Evolutionary conservation across 2,329 filamentous ascomycete genomes (phyloP), one percentile per base, ranked within the genome.

Genomic region (Fonsecaea nubica): DNA sequence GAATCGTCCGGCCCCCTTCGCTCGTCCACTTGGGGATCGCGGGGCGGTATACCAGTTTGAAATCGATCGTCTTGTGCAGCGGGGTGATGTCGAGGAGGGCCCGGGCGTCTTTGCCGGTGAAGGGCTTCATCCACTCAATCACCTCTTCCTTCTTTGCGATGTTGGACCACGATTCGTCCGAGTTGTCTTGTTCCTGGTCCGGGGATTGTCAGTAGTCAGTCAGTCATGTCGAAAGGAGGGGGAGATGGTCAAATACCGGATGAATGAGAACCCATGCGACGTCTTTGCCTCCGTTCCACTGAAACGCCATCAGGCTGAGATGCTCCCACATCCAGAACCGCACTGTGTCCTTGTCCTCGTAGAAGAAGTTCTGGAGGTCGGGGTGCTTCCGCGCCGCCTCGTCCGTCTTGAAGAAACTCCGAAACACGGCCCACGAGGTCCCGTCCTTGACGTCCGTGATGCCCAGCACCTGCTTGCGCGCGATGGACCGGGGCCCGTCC

Each of bases 201-300:
- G 5, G 13, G 36, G 36, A 2, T 25, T 12, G 13, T 38, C 36
- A 38, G 36, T 13, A 38, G 36, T 32, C 30, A 32, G 4, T 32
- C 30, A 32, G 30, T 25, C 25, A 25, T 25, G 36, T 38, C n/a
- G n/a, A n/a, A n/a, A n/a, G n/a, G n/a, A n/a, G n/a, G n/a, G n/a
- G n/a, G n/a, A n/a, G n/a, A n/a, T n/a, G n/a, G n/a, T n/a, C n/a
- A n/a, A n/a, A n/a, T n/a, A 30, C 48, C 48, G 12, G 12, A n/a
- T 52, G 48, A 21, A n/a, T 52, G 12, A 52, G 48, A n/a, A 52
- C 48, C 48, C 48, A 52, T 12, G 9, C 48, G 18, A 52, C 12
- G 10, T 52, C 18, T 30, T n/a, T 52, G 18, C 48, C 48, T 5
- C 18, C 18, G 6, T 30, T 52, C 48, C 48, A 52, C 6, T 12